These are phyloP conservation scores for Hymenoscyphus linearis DNA, from an alignment of 2,329 filamentous ascomycete species.

Conservation along the genomic window DNA sequence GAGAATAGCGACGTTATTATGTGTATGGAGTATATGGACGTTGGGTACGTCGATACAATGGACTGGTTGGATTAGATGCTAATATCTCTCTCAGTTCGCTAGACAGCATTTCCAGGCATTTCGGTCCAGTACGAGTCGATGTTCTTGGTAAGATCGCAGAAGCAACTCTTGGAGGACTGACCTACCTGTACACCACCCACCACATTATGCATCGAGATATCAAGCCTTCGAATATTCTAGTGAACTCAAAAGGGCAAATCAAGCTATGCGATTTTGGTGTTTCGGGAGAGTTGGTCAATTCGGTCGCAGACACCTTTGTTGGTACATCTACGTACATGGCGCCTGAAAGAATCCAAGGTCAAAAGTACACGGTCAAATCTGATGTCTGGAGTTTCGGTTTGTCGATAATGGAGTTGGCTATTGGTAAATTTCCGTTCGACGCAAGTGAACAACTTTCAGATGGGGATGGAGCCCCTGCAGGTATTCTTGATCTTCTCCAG, in stretches of 20 bases:
- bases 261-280: slow-evolving; percentile 99
- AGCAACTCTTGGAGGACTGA: slow-evolving; percentile 85
- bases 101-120: slow-evolving; percentile 88
- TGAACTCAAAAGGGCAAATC: slow-evolving; percentile 90
- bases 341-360: slow-evolving; percentile 93
- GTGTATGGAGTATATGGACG: slow-evolving; percentile 99
- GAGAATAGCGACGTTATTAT: slow-evolving; percentile 97
- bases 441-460: slow-evolving; percentile 66
- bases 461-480: slow-evolving; percentile 77
- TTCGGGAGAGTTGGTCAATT: slow-evolving; percentile 96
- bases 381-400: slow-evolving; percentile 98
- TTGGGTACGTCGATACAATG: slow-evolving; percentile 61
- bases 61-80: slow-evolving; percentile 26
- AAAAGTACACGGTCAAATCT: slow-evolving; percentile 95
- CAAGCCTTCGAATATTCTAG: slow-evolving; percentile 95
- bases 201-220: slow-evolving; percentile 99
- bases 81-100: slow-evolving; percentile 58
- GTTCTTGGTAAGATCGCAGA: slow-evolving; percentile 97
- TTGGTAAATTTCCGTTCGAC: slow-evolving; percentile 94
- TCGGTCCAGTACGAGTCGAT: slow-evolving; percentile 91
- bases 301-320: slow-evolving; percentile 95
- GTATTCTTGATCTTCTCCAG: slow-evolving; percentile 91
- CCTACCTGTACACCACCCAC: slow-evolving; percentile 91
- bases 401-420: slow-evolving; percentile 92
- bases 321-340: slow-evolving; percentile 99